Conservation (phyloP, 352 stramenopile species). For the Globisporangium paroecandrum region DNA sequence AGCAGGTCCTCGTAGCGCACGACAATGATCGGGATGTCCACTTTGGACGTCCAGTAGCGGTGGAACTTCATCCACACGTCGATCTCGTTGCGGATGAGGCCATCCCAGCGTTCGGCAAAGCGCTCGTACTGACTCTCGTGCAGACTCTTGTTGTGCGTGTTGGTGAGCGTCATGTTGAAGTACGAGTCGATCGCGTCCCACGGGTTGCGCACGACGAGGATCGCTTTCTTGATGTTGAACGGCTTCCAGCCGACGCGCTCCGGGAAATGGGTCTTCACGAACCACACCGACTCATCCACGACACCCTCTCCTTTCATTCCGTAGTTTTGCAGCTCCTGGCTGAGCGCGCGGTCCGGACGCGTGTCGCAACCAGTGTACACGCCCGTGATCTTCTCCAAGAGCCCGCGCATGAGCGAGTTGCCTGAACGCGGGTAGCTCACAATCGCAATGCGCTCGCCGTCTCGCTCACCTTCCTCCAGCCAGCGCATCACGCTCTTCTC, state of each 20-base stretch:
- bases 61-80: conserved; percentile 91
- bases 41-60: conserved; percentile 85
- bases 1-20: conserved; percentile 92
- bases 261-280: conserved; percentile 98
- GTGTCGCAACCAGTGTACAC: conserved; percentile 97
- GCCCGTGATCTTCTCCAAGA: conserved; percentile 94
- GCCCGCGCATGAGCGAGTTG: conserved; percentile 95
- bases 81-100: conserved; percentile 89
- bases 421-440: conserved; percentile 97
- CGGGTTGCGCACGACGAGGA: conserved; percentile 92
- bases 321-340: conserved; percentile 82
- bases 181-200: conserved; percentile 99
- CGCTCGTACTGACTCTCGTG: conserved; percentile 83
- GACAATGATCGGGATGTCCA: conserved; percentile 89
- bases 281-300: conserved; percentile 92
- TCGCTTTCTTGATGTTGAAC: conserved; percentile 74
- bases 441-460: conserved; percentile 80
- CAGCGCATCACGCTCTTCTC: conserved; percentile 43
- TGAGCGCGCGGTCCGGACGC: conserved; percentile 91
- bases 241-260: conserved; percentile 92
- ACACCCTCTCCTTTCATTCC: conserved; percentile 93
- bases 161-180: conserved; percentile 97
- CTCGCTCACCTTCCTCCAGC: conserved; percentile 58
- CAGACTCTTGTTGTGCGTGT: conserved; percentile 91
- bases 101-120: conserved; percentile 88